Conservation (phyloP, 2,329 filamentous ascomycete genomes). For the Rhexocercosporidium sp. region DNA sequence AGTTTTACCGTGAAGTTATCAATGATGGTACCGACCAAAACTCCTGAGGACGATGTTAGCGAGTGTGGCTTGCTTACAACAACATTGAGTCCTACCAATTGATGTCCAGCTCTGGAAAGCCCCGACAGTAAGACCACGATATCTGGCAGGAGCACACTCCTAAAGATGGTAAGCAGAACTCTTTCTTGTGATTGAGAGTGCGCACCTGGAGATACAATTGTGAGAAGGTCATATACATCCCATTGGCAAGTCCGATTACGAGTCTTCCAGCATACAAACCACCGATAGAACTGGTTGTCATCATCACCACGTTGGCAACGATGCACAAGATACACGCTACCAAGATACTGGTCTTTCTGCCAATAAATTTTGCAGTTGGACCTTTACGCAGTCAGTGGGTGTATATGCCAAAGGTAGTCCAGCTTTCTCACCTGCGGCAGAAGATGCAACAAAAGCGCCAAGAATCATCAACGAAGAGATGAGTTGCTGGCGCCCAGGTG, state of each 20-base stretch:
- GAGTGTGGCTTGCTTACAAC: not conserved
- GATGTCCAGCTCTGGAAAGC: constrained; percentile 48
- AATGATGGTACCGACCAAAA: constrained; percentile 54
- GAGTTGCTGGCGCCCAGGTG: constrained; percentile 57
- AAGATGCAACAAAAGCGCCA: constrained; percentile 55
- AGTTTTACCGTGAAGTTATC: constrained; percentile 53
- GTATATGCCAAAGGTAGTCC: too few species aligned
- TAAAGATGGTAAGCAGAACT: constrained; percentile 22
- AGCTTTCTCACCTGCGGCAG: constrained; percentile 32
- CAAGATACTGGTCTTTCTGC: constrained; percentile 52
- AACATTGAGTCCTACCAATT: too few species aligned
- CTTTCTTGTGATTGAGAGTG: constrained; percentile 36
- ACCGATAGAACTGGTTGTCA: constrained; percentile 57
- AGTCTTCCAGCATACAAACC: constrained; percentile 60
- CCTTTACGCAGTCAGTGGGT: not conserved
- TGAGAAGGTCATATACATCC: constrained; percentile 31
- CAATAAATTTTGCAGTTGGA: constrained; percentile 44
- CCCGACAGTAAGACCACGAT: constrained; percentile 53
- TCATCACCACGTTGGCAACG: constrained; percentile 61
- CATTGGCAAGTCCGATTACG: constrained; percentile 55
- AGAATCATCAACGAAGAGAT: constrained; percentile 58
- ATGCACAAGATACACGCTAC: constrained; percentile 54
- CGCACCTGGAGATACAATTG: constrained; percentile 48
- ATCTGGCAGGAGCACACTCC: constrained; percentile 55
- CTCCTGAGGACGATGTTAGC: constrained; percentile 44